Evolutionary conservation across 352 stramenopile species (phyloP).

Genomic region (Halophytophthora polymorphica): DNA sequence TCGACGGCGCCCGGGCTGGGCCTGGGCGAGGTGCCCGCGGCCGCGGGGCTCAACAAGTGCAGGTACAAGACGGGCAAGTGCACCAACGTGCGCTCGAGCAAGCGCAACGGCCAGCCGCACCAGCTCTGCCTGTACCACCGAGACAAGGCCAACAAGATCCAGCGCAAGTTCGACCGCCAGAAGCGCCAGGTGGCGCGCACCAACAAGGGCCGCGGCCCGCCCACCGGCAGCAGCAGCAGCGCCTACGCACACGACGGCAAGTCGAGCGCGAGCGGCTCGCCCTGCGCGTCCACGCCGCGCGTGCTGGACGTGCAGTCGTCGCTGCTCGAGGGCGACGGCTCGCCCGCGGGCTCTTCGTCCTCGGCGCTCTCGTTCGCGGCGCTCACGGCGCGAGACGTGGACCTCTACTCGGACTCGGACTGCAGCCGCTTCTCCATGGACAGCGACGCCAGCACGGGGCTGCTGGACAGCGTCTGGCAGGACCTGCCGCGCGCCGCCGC

Average conservation of each 20-base stretch:
- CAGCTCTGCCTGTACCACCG: constrained; percentile 87
- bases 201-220: constrained; percentile 30
- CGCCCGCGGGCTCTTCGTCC: constrained; percentile 19
- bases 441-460: constrained; percentile 38
- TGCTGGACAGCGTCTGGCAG: constrained; percentile 57
- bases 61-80: constrained; percentile 89
- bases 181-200: constrained; percentile 74
- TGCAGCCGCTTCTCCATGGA: constrained; percentile 57
- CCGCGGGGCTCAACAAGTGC: constrained; percentile 38
- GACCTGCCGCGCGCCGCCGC: constrained; percentile 35
- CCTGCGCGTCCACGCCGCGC: not conserved
- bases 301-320: constrained; percentile 18
- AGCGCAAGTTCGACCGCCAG: constrained; percentile 87
- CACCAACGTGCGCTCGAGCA: constrained; percentile 74
- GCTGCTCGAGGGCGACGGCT: constrained; percentile 17
- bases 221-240: constrained; percentile 9
- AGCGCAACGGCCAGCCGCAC: constrained; percentile 84
- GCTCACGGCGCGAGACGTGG: constrained; percentile 35
- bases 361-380: constrained; percentile 26
- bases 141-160: constrained; percentile 89
- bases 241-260: constrained; percentile 25
- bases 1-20: constrained; percentile 14
- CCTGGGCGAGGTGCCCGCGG: constrained; percentile 8
- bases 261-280: constrained; percentile 29
- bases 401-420: constrained; percentile 73